Evolutionary conservation across 148 eudicot species (phyloP), one percentile per base, ranked within the genome.

Genomic region (Chenopodium formosanum): DNA sequence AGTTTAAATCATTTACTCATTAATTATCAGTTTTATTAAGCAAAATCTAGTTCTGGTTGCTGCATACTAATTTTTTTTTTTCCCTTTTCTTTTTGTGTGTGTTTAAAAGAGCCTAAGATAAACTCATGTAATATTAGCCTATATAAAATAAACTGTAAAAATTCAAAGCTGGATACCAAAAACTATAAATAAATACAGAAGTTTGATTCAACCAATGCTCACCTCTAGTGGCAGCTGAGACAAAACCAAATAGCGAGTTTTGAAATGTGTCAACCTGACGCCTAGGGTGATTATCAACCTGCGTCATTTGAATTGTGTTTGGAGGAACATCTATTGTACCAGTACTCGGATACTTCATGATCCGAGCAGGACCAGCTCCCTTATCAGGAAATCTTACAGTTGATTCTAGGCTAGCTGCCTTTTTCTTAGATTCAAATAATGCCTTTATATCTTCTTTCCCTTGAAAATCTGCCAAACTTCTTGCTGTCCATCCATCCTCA

Each of bases 241-340:
- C 82, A 48, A 93, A 64, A 53, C 98, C 95, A 73, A 89, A 89
- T n/a, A 91, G 77, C 1, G 98, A 94, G 40, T 94, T 94, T 22
- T 83, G 86, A 80, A 87, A 94, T 19, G 71, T 46, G 77, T 84
- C 83, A 32, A 70, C 83, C 87, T 84, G 85, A 4, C 89, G 84
- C 75, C 92, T 88, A 31, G 68, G 83, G 17, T 56, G 81, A 53
- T 75, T 76, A 1, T 81, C 76, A 53, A 81, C 81, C 73, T 75
- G 81, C 73, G 70, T 73, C 37, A 75, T 82, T 25, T 80, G 82
- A 27, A 76, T 84, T 1, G 73, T 70, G 1, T 19, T 22, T 1
- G 82, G 84, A 78, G 79, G 58, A 73, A 73, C 50, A 65, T 70
- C 9, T 47, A 85, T 60, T 6, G 94, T 89, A 77, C 90, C 91